A percentile compares a stretch with the other conserved stretches of the same genome.
Evolutionary conservation across 129 eudicot genomes (phyloP).

Genomic region (Tagetes patula): DNA sequence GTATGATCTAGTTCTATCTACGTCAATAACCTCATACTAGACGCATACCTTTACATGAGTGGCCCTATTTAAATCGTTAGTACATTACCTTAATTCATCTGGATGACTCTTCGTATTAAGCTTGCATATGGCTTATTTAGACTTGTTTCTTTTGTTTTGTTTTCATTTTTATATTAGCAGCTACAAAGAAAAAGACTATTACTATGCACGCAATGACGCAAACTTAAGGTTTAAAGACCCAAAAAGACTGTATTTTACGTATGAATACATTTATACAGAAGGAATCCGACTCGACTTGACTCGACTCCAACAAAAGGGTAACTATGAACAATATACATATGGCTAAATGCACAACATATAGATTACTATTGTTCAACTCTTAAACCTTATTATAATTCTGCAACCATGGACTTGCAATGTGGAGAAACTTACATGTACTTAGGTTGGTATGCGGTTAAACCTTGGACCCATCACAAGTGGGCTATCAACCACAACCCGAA

Average conservation of each 20-base stretch:
- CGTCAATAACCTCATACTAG: no score
- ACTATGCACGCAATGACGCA: no score
- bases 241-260: constrained; percentile 3
- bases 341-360: not conserved
- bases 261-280: not conserved
- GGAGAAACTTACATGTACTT: constrained; percentile 18
- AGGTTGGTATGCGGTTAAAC: constrained; percentile 17
- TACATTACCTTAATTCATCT: no score
- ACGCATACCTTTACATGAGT: no score
- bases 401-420: constrained; percentile 9
- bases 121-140: no score
- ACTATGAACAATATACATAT: not conserved
- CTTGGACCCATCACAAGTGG: constrained; percentile 24
- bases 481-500: constrained; percentile 37
- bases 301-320: constrained; percentile 12
- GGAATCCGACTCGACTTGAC: not conserved
- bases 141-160: no score
- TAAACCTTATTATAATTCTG: constrained; percentile 18
- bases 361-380: constrained; percentile 6
- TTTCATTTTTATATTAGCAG: no score
- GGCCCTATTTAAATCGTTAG: no score
- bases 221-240: not conserved
- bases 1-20: no score
- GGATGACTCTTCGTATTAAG: no score
- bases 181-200: no score